Evolutionary conservation across 768 basidiomycete genomes (phyloP).

Genomic region (Auriscalpium orientale): DNA sequence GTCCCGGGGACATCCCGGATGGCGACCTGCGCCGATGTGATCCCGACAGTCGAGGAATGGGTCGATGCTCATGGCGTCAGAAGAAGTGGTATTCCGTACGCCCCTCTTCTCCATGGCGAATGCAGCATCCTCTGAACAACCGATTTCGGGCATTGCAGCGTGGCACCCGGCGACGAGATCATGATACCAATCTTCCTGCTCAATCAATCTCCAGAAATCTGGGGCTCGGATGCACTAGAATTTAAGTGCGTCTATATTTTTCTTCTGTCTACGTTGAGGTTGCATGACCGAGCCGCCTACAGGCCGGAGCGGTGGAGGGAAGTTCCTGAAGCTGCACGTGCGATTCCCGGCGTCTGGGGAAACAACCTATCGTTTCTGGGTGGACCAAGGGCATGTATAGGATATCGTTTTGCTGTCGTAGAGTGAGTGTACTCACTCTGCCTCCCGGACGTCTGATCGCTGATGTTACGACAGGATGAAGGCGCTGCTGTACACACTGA

Average conservation of each 20-base stretch:
- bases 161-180: constrained; percentile 20
- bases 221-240: constrained; percentile 31
- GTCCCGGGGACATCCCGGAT: constrained; percentile 17
- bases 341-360: too few relatives aligned
- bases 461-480: constrained; percentile 6
- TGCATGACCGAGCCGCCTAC: too few relatives aligned
- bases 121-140: neutral
- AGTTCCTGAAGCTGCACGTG: too few relatives aligned
- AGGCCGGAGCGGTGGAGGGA: too few relatives aligned
- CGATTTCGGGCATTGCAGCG: neutral
- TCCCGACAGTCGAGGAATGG: constrained; percentile 20
- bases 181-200: constrained; percentile 24
- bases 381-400: too few relatives aligned
- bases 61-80: constrained; percentile 11
- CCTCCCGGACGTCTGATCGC: neutral
- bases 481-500: constrained; percentile 11
- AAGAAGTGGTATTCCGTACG: constrained; percentile 11
- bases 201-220: constrained; percentile 24
- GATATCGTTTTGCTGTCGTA: too few relatives aligned
- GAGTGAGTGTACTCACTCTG: too few relatives aligned
- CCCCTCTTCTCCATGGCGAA: neutral
- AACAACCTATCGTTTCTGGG: too few relatives aligned
- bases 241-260: constrained; percentile 20
- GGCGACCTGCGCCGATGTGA: constrained; percentile 20
- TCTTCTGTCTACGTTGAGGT: too few relatives aligned